Conservation (phyloP, 1,139 yeast species). For the Yamadazyma membranifaciens region DNA sequence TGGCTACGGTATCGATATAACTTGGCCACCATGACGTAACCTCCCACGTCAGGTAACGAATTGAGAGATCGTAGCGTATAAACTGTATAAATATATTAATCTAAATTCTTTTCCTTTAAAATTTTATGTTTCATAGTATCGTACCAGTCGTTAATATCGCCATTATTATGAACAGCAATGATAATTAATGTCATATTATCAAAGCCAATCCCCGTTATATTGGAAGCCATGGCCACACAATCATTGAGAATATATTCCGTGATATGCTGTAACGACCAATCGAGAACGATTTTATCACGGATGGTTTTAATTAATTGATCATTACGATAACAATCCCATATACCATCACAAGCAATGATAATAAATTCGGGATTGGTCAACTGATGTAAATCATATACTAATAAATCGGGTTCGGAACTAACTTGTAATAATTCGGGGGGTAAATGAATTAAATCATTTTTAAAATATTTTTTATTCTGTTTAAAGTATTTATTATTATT, state of each 20-base stretch:
- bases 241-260: slow-evolving; percentile 60
- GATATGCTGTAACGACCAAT: slow-evolving; percentile 58
- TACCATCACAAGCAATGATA: slow-evolving; percentile 74
- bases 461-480: slow-evolving; percentile 20
- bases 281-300: slow-evolving; percentile 56
- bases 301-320: slow-evolving; percentile 52
- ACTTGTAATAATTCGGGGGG: slow-evolving; percentile 52
- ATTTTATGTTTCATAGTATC: slow-evolving; percentile 47
- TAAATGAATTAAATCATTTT: slow-evolving; percentile 25
- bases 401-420: slow-evolving; percentile 69
- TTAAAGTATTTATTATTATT: slow-evolving; percentile 28
- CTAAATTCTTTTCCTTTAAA: slow-evolving; percentile 42
- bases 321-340: slow-evolving; percentile 76
- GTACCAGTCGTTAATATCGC: slow-evolving; percentile 58
- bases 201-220: slow-evolving; percentile 73
- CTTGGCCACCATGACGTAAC: too few species aligned
- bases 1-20: too few species aligned
- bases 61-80: too few species aligned
- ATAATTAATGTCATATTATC: slow-evolving; percentile 77
- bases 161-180: slow-evolving; percentile 53
- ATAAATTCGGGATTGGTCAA: slow-evolving; percentile 55
- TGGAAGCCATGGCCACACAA: slow-evolving; percentile 70
- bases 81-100: too few species aligned
- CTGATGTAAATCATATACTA: slow-evolving; percentile 48
- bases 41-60: too few species aligned